Evolutionary conservation across 257 asterid species (phyloP).

Genomic region (Plectranthus barbatus): DNA sequence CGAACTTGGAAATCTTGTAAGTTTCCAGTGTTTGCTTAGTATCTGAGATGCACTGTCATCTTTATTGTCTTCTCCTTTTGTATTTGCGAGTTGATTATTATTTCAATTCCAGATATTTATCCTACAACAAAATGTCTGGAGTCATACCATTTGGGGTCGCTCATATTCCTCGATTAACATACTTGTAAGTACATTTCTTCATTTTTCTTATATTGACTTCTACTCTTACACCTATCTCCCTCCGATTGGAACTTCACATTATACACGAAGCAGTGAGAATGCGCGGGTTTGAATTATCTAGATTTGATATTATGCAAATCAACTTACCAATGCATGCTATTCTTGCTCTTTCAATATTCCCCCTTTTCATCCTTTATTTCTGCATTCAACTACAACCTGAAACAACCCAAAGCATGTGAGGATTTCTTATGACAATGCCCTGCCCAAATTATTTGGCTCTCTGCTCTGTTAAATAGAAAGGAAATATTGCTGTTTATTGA

Average conservation of each 20-base stretch:
- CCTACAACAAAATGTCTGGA: conserved; percentile 93
- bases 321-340: not conserved
- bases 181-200: conserved; percentile 53
- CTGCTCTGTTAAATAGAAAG: not conserved
- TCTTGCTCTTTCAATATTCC: not conserved
- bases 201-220: not conserved
- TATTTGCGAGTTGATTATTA: conserved; percentile 7
- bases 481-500: not conserved
- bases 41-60: not conserved
- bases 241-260: no score
- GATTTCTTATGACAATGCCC: no score
- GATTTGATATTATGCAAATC: not conserved
- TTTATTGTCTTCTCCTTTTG: not conserved
- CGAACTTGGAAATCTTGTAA: conserved; percentile 92
- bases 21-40: conserved; percentile 23
- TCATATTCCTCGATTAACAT: conserved; percentile 81
- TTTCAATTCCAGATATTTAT: conserved; percentile 54
- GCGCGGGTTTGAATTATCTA: no score
- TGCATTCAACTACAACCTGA: no score
- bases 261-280: no score
- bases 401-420: no score
- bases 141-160: conserved; percentile 74
- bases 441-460: not conserved
- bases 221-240: no score
- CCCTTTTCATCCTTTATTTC: not conserved